Evolutionary conservation across 306 rosid species (phyloP), one percentile per base, ranked within the genome.

Genomic region (Gastrolobium villosum): DNA sequence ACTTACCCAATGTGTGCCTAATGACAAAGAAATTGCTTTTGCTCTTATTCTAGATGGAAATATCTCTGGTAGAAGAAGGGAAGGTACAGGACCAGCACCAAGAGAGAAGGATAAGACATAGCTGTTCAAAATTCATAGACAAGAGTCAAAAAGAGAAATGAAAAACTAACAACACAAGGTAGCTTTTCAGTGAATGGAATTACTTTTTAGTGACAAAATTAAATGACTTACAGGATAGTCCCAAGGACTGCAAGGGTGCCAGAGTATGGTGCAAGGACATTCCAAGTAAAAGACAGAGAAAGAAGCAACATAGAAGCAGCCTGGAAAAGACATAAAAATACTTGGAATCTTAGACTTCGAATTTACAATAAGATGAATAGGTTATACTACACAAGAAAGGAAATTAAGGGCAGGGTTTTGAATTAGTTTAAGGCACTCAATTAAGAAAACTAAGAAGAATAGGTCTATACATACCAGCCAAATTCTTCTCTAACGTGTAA

Each of bases 51-150:
- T 93, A 10, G 97, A 91, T 60, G 97, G 88, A 83, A 93, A 93
- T 75, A 93, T 90, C 84, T 93, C 98, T 3, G 98, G 92, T n/a
- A 93, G 91, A 85, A 93, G 97, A 80, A 93, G 98, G 55, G 94
- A 92, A 37, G 98, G 97, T 57, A 93, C 98, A 7, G 98, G 98
- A 64, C 98, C 98, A 6, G 98, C 98, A 57, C 98, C 98, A 82
- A 93, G 95, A 34, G 98, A 90, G 85, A 93, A 93, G 39, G 92
- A 91, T 60, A 93, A 78, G 3, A 93, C 98, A 46, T 93, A 93
- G 39, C 98, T 93, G 93, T 70, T 74, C 35, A 69, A 72, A 84
- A 26, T 77, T 63, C 54, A 68, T 44, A 71, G 61, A 65, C 8
- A 61, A 56, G 56, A 39, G 48, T 70, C 60, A 75, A 75, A 75